These are phyloP conservation scores for Solanum neorickii DNA, from an alignment of 257 asterid genomes.

Conservation along the genomic window DNA sequence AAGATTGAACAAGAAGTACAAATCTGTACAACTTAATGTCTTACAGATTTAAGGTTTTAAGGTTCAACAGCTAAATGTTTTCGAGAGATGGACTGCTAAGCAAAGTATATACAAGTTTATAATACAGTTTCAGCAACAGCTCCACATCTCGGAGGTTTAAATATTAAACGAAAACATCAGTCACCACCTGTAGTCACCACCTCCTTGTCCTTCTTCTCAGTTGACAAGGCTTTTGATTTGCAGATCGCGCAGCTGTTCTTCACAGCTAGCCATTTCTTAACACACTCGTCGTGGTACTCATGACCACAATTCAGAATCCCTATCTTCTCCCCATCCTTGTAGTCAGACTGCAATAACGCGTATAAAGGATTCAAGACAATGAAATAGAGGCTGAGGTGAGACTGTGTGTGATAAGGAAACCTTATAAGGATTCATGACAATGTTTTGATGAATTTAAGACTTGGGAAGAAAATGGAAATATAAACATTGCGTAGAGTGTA, in stretches of 20 bases:
- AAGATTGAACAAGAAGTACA: constrained; percentile 13
- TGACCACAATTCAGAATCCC: constrained; percentile 59
- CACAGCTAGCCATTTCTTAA: constrained; percentile 54
- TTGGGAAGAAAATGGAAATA: neutral
- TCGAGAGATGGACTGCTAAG: constrained; percentile 16
- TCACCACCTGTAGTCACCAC: constrained; percentile 1
- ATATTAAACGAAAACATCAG: neutral
- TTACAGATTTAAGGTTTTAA: constrained; percentile 13
- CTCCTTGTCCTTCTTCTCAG: constrained; percentile 13
- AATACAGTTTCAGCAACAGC: constrained; percentile 30
- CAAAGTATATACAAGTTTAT: constrained; percentile 52
- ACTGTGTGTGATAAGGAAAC: neutral
- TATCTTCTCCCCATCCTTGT: constrained; percentile 30
- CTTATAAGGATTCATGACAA: neutral
- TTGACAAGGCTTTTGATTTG: constrained; percentile 53
- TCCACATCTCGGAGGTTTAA: constrained; percentile 20
- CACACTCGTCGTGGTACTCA: constrained; percentile 62
- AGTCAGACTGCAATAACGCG: constrained; percentile 34
- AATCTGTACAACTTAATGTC: constrained; percentile 45
- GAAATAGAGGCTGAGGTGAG: neutral
- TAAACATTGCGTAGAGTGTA: neutral
- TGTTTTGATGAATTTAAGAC: neutral
- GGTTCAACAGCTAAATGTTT: constrained; percentile 10
- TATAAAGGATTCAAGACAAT: neutral
- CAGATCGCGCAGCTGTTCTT: constrained; percentile 67